Percentiles rank a stretch among this genome's conserved stretches.
Evolutionary conservation across 2,329 filamentous ascomycete species (phyloP).

Genomic region (Periconia macrospinosa): DNA sequence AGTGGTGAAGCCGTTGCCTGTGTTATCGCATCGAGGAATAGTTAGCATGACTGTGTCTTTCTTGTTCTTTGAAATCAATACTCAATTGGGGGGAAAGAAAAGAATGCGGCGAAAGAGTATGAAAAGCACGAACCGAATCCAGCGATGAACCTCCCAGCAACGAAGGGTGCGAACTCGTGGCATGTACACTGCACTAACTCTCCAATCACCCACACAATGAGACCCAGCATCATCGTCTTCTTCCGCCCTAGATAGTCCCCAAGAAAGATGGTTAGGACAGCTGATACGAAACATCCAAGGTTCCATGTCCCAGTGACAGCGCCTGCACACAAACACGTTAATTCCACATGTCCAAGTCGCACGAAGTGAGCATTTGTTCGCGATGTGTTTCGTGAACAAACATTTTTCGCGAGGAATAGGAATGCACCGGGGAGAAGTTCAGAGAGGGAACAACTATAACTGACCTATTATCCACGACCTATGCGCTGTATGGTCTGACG

Average conservation of each 20-base stretch:
- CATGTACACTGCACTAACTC: constrained; percentile 53
- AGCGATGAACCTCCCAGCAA: constrained; percentile 53
- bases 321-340: constrained; percentile 12
- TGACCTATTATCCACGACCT: constrained; percentile 23
- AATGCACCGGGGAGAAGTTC: too few relatives aligned
- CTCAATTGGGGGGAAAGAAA: constrained; percentile 46
- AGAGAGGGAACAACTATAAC: too few relatives aligned
- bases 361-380: too few relatives aligned
- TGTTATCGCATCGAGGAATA: neutral
- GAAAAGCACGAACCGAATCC: constrained; percentile 45
- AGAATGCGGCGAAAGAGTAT: constrained; percentile 19
- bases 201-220: constrained; percentile 53
- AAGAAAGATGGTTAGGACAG: constrained; percentile 52
- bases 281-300: constrained; percentile 62
- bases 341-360: neutral
- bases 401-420: too few relatives aligned
- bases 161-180: constrained; percentile 52
- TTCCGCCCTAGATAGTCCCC: constrained; percentile 55
- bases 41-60: neutral
- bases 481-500: constrained; percentile 19
- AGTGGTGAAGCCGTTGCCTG: constrained; percentile 57
- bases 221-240: constrained; percentile 53
- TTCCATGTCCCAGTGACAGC: constrained; percentile 35
- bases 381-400: too few relatives aligned
- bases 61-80: constrained; percentile 5